Conservation (phyloP, 2,329 filamentous ascomycete species). For the Fusarium lyarnte region DNA sequence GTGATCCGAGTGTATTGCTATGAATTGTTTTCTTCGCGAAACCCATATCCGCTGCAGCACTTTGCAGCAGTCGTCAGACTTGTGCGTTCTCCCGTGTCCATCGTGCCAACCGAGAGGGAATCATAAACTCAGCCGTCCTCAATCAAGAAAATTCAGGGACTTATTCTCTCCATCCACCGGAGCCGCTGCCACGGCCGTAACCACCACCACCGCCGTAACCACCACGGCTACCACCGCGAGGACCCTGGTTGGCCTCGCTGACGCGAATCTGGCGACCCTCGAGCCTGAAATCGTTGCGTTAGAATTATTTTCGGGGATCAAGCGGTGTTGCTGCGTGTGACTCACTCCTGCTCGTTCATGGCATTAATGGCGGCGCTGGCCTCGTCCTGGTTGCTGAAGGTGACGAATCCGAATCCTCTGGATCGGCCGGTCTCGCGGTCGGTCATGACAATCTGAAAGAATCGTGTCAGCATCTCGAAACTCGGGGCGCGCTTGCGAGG, state of each 20-base stretch:
- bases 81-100: background rate
- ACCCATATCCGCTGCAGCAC: background rate
- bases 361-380: background rate
- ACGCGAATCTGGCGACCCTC: background rate
- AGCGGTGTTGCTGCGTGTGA: background rate
- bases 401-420: conserved; percentile 6
- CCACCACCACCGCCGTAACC: background rate
- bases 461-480: background rate
- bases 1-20: background rate
- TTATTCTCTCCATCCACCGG: background rate
- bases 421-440: background rate
- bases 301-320: background rate
- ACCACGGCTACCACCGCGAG: background rate
- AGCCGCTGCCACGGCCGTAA: background rate
- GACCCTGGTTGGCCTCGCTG: background rate
- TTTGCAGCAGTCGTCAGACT: background rate
- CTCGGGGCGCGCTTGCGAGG: background rate
- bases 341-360: background rate
- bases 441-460: background rate
- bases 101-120: background rate
- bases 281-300: background rate
- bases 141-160: background rate
- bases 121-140: background rate
- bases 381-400: background rate
- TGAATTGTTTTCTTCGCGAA: background rate